Base-by-base conservation (phyloP, 2,329 filamentous ascomycete genomes). In the Hypoxylon rubiginosum region DNA sequence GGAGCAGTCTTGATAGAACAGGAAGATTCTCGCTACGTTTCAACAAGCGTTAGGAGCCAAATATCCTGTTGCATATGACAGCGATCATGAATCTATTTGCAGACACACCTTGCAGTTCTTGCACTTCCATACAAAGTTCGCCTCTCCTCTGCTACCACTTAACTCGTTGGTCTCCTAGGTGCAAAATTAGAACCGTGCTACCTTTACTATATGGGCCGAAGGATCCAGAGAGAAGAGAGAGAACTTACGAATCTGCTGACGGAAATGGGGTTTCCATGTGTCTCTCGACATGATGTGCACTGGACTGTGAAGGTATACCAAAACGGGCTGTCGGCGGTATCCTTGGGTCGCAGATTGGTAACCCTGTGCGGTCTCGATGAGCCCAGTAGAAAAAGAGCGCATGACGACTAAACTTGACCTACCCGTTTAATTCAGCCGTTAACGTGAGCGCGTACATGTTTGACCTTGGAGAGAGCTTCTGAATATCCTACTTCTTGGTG, bases 41-140 rank as follows among this genome's bases (percentile, higher is more conserved):
- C 36, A 21, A 21, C 21, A 3, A 49, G 13, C 19, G 13, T 72
- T 52, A 67, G 58, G 17, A 52, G 4, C 19, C 19, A 21, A 13
- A 26, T n/a, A n/a, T 34, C 13, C 11, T 36, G n/a, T 32, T 13
- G 28, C 9, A 6, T 26, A 43, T 21, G n/a, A 24, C 19, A 11
- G 28, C 32, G 11, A 15, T 3, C 26, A 2, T n/a, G 30, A 19
- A n/a, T 13, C 30, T 17, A 13, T 17, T 1, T 6, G 62, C 17
- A 19, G 43, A 78, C 81, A 30, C 72, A 96, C 94, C 88, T 96
- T 97, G 90, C 96, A 99, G 78, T 96, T 95, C 81, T 97, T 97
- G 86, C 96, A 99, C 79, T 90, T 94, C 95, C 96, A 99, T n/a
- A 99, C 96, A 80, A 99, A 99, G 80, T 98, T 98, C 66, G 96